Evolutionary conservation across 192 early-diverging fungal species (phyloP).

Genomic region (Mortierella claussenii): DNA sequence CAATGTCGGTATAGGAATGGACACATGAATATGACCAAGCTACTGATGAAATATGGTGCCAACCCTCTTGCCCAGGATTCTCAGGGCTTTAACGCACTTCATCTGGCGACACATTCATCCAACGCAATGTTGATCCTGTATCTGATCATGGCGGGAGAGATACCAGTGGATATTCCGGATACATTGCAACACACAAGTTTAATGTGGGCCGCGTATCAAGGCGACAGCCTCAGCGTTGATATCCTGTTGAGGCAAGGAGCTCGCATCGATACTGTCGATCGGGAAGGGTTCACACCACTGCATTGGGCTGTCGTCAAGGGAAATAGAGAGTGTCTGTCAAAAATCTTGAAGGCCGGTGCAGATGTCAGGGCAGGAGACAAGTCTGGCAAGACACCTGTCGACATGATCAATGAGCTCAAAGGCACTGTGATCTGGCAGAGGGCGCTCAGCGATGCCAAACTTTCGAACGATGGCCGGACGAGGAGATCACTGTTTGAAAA

Average conservation of each 20-base stretch:
- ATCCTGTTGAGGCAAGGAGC: constrained; percentile 79
- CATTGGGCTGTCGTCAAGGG: constrained; percentile 90
- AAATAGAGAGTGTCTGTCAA: constrained; percentile 63
- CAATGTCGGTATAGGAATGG: constrained; percentile 68
- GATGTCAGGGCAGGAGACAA: constrained; percentile 72
- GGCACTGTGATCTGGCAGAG: constrained; percentile 57
- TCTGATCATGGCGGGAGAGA: constrained; percentile 71
- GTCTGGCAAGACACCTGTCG: constrained; percentile 82
- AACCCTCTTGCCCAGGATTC: constrained; percentile 77
- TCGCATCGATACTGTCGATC: constrained; percentile 72
- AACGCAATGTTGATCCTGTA: constrained; percentile 81
- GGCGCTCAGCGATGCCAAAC: constrained; percentile 57
- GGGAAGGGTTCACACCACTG: constrained; percentile 81
- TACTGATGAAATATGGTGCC: constrained; percentile 83
- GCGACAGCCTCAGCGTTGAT: constrained; percentile 75
- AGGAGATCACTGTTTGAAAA: constrained; percentile 47
- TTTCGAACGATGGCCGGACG: constrained; percentile 35
- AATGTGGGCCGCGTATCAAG: constrained; percentile 96
- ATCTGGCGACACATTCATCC: constrained; percentile 89
- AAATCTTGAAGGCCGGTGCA: constrained; percentile 81
- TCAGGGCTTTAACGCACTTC: constrained; percentile 90
- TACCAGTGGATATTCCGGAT: constrained; percentile 81
- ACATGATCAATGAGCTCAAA: constrained; percentile 79
- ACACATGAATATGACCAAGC: constrained; percentile 75
- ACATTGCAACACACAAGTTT: constrained; percentile 84